Base-by-base conservation (phyloP, 2,329 filamentous ascomycete genomes). In the Dothistroma pini region DNA sequence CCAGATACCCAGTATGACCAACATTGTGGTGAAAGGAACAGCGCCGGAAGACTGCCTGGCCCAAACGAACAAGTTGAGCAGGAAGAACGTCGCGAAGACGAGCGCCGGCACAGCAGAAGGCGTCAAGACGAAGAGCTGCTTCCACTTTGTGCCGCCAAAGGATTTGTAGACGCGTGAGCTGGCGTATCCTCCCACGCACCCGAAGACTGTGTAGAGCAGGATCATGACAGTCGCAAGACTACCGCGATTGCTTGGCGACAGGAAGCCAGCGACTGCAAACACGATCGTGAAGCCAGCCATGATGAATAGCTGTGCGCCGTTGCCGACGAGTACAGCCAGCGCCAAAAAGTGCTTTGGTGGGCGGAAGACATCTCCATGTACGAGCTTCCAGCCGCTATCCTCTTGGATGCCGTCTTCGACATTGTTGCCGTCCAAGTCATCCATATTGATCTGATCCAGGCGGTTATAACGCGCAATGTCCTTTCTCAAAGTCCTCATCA, bases 401-500 rank as follows among this genome's bases (percentile, higher is more conserved):
- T 99, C 95, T 75, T 96, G 93, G 0, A 97, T 90, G 35, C 93
- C 93, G 71, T 97, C 93, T 68, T 97, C 93, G 6, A 92, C 81
- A 10, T 80, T 78, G 44, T 86, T 89, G 47, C 90, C 90, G 47
- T 89, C 89, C 38, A 97, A 82, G 73, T 97, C 93, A 63, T 97
- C 93, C 35, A 97, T 82, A 68, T 89, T 91, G 76, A 96, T 90
- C 73, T 91, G 87, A 71, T 99, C 93, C 44, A 99, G 83, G 35
- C 93, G 87, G 79, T 99, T 99, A 81, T 99, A 99, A 58, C 95
- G 85, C 32, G 92, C 91, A 76, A 99, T 97, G 73, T 99, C 95
- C 81, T 96, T 97, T 76, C 88, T 89, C 61, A 99, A 80, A 1
- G 93, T 92, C 57, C 93, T 86, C 59, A 96, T 81, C 16, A 99